Conservation (phyloP, 108 stramenopile species). For the Nitzschia putrida region DNA sequence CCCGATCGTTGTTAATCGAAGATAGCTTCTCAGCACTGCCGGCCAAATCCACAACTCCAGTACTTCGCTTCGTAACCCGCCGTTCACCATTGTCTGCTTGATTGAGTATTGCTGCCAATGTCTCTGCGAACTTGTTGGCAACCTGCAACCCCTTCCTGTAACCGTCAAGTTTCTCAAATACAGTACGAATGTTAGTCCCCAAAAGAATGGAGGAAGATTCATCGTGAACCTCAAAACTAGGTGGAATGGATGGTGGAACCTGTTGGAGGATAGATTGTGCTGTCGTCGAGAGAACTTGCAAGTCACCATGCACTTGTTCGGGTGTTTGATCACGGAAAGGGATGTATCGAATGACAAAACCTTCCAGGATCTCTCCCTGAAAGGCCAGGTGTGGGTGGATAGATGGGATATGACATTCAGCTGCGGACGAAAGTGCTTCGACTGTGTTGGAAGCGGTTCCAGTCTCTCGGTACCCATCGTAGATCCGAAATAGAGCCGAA, state of each 20-base stretch:
- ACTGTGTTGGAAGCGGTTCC: conserved; percentile 62
- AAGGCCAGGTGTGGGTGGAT: conserved; percentile 71
- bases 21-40: conserved; percentile 27
- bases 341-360: conserved; percentile 80
- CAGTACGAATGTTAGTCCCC: conserved; percentile 1
- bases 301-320: conserved; percentile 4
- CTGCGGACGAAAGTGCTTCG: conserved; percentile 39
- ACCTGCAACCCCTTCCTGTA: not conserved
- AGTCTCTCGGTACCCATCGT: conserved; percentile 65
- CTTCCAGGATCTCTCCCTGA: conserved; percentile 82
- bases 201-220: not conserved
- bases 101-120: not conserved
- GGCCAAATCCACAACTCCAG: conserved; percentile 22
- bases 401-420: conserved; percentile 48
- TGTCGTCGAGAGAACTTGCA: conserved; percentile 35
- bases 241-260: conserved; percentile 30
- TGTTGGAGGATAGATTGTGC: conserved; percentile 40
- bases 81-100: conserved; percentile 1
- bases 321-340: conserved; percentile 15
- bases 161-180: conserved; percentile 2
- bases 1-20: conserved; percentile 34
- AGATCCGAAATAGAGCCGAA: conserved; percentile 55
- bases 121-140: conserved; percentile 7
- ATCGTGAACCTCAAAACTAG: conserved; percentile 8
- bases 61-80: not conserved